Percentiles rank a stretch among this genome's conserved stretches.
Conservation (phyloP, 192 early-diverging fungal species). For the Backusella macrospora region DNA sequence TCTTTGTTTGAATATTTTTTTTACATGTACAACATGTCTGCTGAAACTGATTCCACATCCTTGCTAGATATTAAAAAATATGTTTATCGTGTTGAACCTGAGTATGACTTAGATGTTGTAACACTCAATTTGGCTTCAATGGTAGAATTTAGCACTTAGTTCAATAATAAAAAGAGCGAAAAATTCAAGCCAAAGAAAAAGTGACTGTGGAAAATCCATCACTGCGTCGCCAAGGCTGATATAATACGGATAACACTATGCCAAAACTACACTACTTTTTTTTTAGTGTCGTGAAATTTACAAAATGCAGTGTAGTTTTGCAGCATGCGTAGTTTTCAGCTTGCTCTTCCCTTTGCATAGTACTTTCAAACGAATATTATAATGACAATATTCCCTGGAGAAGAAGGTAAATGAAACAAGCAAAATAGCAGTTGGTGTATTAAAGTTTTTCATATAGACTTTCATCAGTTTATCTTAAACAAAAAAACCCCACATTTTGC, state of each 20-base stretch:
- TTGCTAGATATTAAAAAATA: too few relatives aligned
- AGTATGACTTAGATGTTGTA: too few relatives aligned
- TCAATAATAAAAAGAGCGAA: too few relatives aligned
- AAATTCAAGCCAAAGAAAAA: background rate
- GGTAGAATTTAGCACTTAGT: too few relatives aligned
- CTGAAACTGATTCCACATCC: too few relatives aligned
- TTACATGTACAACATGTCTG: too few relatives aligned
- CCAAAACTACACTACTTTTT: too few relatives aligned
- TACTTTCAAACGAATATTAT: constrained; percentile 1
- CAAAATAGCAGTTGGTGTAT: background rate
- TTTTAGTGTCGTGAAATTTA: too few relatives aligned
- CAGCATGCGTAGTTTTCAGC: background rate
- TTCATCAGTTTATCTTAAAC: background rate
- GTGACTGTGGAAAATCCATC: background rate
- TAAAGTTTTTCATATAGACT: constrained; percentile 8
- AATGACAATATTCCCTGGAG: background rate
- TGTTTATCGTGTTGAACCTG: too few relatives aligned
- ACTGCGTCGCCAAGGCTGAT: background rate
- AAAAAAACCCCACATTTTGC: constrained; percentile 3
- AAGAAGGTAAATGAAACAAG: constrained; percentile 11
- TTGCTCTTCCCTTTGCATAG: background rate
- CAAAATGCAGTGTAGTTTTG: too few relatives aligned
- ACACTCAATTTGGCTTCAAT: too few relatives aligned
- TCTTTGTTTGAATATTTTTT: too few relatives aligned
- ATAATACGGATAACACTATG: background rate